Evolutionary conservation across 768 basidiomycete genomes (phyloP), one percentile per base, ranked within the genome.

Genomic region (Pholiota conissans): DNA sequence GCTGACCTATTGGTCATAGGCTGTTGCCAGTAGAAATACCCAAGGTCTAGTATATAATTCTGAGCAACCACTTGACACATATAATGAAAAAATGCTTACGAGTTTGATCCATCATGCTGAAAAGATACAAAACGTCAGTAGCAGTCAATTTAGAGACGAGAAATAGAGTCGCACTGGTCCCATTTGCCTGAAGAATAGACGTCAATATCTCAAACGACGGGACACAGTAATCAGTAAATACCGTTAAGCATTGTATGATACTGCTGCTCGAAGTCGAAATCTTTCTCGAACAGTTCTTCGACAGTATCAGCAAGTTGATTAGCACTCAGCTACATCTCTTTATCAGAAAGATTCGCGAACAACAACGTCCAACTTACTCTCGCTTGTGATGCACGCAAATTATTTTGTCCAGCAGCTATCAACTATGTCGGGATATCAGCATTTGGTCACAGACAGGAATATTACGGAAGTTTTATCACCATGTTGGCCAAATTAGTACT

Each of bases 41-140:
- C 80, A 56, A 84, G 65, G 69, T 83, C 76, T 79, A 55, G n/a
- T 13, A 14, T 40, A 9, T 18, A 26, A 27, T 24, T 27, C 29
- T 34, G 26, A 57, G 26, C 0, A 29, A 35, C n/a, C 49, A 45
- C 50, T 16, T 6, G 37, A 20, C 2, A 20, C 40, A 11, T 11
- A 26, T 29, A 18, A 30, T 28, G 5, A n/a, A 1, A 22, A 27
- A 46, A 34, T 20, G 63, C 75, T 58, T 55, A 78, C 78, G 85
- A n/a, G 86, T 85, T 65, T 88, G 86, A 64, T 86, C 84, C 83
- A 90, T 86, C 81, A 89, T 88, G 65, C 79, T 81, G 22, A 20
- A 29, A 2, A 32, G 13, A n/a, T 26, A n/a, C 30, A 18, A 30
- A 20, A 30, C 50, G 45, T 51, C 22, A 39, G 26, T 16, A 14